Evolutionary conservation across 2,329 filamentous ascomycete genomes (phyloP), one percentile per base, ranked within the genome.

Genomic region (Arthrobotrys entomopaga): DNA sequence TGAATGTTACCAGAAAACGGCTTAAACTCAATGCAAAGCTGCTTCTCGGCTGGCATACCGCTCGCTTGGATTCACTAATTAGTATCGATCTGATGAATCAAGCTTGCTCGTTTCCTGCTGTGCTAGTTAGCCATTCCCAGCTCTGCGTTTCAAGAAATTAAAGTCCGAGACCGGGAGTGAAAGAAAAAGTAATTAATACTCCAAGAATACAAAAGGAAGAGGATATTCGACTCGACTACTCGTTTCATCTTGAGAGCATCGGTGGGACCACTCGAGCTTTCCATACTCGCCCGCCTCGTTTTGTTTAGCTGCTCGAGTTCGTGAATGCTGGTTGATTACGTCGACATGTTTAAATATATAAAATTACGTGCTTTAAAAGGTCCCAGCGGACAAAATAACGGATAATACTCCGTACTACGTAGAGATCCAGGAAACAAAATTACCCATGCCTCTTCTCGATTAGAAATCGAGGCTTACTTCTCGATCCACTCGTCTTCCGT

Each of bases 211-310:
- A 53, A 50, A 57, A 50, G 53, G 16, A 16, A 48, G 6, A 59
- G 52, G 49, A 26, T 54, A 22, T 38, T 46, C 34, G 16, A 19
- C 52, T 46, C 34, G 16, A 19, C 52, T 56, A 7, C 46, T 22
- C 54, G 63, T 66, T 66, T 66, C 63, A 66, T 43, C 63, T 58
- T 53, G 43, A 59, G 63, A 66, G 63, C 34, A n/a, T 19, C 50
- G 15, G 24, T 11, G 20, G 22, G 26, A 13, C 50, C 22, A 53
- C 26, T 34, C 50, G 50, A 34, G 6, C 29, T 34, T 34, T 10
- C 29, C 29, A 34, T 34, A 34, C 10, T 34, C 10, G 29, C 42
- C 19, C 29, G 52, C 52, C 52, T 56, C 52, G 52, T 56, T 56
- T 26, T 3, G n/a, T n/a, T 15, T n/a, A 3, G 13, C 11, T 15